These are phyloP conservation scores for Tinospora cordifolia DNA, from an alignment of 164 flowering plant genomes.

Conservation along the genomic window DNA sequence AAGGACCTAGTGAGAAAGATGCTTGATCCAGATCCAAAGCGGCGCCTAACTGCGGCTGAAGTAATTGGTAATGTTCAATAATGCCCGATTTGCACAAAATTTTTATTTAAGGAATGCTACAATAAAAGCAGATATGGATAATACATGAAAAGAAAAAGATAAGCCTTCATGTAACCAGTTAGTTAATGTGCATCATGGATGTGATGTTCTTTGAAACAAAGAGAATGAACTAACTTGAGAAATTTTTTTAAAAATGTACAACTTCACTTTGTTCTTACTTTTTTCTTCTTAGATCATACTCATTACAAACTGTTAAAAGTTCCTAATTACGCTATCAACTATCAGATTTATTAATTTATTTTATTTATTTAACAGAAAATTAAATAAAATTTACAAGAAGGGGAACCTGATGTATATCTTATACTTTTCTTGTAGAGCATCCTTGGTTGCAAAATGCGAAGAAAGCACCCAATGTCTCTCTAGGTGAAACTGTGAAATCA, in stretches of 20 bases:
- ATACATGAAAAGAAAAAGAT: no score
- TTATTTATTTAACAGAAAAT: no score
- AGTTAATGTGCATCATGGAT: neutral
- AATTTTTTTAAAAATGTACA: neutral
- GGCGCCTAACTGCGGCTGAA: slow-evolving; percentile 69
- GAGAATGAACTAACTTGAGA: neutral
- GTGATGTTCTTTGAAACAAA: neutral
- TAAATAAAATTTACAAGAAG: neutral
- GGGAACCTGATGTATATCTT: neutral
- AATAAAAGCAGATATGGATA: no score
- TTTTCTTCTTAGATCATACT: neutral
- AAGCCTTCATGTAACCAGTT: neutral
- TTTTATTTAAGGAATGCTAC: neutral
- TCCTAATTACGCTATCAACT: no score
- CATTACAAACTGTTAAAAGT: no score
- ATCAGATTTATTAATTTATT: no score
- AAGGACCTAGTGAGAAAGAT: slow-evolving; percentile 82
- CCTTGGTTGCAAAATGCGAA: slow-evolving; percentile 92
- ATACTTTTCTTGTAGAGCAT: slow-evolving; percentile 45
- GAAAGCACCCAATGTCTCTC: slow-evolving; percentile 92
- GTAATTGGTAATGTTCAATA: slow-evolving; percentile 59
- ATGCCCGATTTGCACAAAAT: neutral
- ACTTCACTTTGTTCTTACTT: neutral
- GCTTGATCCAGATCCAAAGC: slow-evolving; percentile 83
- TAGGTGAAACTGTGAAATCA: slow-evolving; percentile 93